A percentile compares a stretch with the other conserved stretches of the same genome.
Conservation (phyloP, 257 asterid genomes). For the Nicotiana knightiana region DNA sequence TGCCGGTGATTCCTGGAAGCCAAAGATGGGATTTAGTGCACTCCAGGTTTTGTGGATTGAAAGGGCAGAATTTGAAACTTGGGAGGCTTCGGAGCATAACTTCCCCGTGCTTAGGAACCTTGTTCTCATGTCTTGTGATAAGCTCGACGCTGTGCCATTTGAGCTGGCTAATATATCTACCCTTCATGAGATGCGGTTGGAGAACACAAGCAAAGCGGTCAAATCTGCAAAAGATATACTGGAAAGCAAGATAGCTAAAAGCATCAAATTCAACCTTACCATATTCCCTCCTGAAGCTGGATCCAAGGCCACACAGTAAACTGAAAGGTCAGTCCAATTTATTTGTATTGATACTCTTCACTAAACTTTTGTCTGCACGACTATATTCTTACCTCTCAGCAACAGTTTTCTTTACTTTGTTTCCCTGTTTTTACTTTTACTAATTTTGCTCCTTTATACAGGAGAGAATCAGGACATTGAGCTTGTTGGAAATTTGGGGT, state of each 20-base stretch:
- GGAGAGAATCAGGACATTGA: not conserved
- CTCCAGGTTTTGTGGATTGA: not conserved
- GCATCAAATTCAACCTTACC: not conserved
- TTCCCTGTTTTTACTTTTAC: not conserved
- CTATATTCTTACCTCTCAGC: not conserved
- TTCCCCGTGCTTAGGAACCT: not conserved
- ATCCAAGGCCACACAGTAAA: not conserved
- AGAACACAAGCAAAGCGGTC: not conserved
- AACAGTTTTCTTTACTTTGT: not conserved
- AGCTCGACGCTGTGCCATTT: not conserved
- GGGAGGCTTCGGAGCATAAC: not conserved
- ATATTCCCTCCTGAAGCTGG: not conserved
- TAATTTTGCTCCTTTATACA: not conserved
- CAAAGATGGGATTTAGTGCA: not conserved
- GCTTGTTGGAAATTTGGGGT: not conserved
- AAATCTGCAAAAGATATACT: not conserved
- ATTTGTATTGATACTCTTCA: too few relatives aligned
- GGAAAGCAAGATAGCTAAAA: not conserved
- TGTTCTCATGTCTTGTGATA: not conserved
- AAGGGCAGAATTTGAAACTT: not conserved
- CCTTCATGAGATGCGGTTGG: not conserved
- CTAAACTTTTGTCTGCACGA: not conserved
- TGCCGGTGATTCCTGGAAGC: not conserved
- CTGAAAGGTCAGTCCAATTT: not conserved
- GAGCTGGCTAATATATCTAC: not conserved